phyloP scores from a whole-genome alignment of 1,139 yeast genomes.

The Tardiomyces digboiensis region DNA sequence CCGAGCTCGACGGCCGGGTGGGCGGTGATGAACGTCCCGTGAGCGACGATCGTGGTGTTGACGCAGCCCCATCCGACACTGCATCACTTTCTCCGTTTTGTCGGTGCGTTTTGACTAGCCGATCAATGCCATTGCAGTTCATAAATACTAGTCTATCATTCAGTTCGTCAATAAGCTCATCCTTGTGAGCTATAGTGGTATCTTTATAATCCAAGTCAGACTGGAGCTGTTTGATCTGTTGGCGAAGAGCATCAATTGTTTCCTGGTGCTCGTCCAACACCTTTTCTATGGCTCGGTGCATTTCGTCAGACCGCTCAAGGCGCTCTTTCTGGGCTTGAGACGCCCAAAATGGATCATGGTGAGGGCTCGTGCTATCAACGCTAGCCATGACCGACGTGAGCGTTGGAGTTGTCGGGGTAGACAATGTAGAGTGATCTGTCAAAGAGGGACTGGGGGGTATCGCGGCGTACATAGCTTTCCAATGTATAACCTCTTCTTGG shows the following conservation, averaged over 20 bases:
- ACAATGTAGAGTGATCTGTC: neutral
- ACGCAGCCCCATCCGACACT: neutral
- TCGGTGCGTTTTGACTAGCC: too few species aligned
- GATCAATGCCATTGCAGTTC: too few species aligned
- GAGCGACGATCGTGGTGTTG: neutral
- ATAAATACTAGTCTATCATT: neutral
- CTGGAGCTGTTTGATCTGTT: neutral
- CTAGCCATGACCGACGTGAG: neutral
- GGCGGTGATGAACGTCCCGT: too few species aligned
- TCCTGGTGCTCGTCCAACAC: conserved; percentile 16
- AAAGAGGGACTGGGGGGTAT: neutral
- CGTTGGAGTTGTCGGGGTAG: neutral
- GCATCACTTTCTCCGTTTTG: neutral
- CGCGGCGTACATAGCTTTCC: conserved; percentile 6
- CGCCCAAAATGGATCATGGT: conserved; percentile 1
- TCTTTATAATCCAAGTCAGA: neutral
- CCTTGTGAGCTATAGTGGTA: neutral
- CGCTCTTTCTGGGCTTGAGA: conserved; percentile 8
- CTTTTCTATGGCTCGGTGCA: conserved; percentile 14
- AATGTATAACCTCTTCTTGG: conserved; percentile 13
- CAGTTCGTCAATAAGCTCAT: neutral
- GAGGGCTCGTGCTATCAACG: conserved; percentile 1
- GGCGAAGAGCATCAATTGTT: conserved; percentile 12
- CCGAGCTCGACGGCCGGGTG: too few species aligned
- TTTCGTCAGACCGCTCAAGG: conserved; percentile 11